Evolutionary conservation across 352 stramenopile species (phyloP), one percentile per base, ranked within the genome.

Genomic region (Globisporangium radiosum): DNA sequence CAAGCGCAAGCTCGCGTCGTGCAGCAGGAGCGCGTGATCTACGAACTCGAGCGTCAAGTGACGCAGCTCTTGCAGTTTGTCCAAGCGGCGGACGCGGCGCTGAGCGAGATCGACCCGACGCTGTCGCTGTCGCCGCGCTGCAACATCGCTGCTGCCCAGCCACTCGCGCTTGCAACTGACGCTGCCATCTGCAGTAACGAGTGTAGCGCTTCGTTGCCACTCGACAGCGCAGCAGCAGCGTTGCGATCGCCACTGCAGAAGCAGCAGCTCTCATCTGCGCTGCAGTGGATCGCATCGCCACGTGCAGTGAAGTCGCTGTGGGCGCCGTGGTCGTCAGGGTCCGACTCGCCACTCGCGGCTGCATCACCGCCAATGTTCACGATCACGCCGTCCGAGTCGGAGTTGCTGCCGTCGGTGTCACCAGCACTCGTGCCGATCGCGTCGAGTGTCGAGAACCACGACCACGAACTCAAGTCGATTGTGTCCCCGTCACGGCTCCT

Each of bases 1-100:
- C 11, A 70, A 19, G 71, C 72, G 5, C 62, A 50, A 39, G 60
- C 39, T 33, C 80, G 75, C 44, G 33, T 76, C 7, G 49, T 71
- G 44, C 71, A 80, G 42, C 75, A 85, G 53, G 75, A 81, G 51
- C 65, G 68, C 10, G 47, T 81, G 14, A 80, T 85, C 50, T 65
- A 56, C 6, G 58, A 73, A 25, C 69, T 85, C 14, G 57, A 68
- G 37, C 60, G 67, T 38, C 75, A 80, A 25, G 54, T 81, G 47
- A 69, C 57, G 1, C 60, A 78, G 42, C 45, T 64, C 6, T 54
- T 55, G 33, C 52, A 71, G 56, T 39, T 53, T 37, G 33, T 50
- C 17, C 57, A 57, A 57, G 57, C 42, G 11, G 43, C 52, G 14
- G 52, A 56, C 15, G 52, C 52, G 8, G 43, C 43, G 43, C 43